Percentiles rank a stretch among this genome's conserved stretches.
These are phyloP conservation scores for Suillus americanus DNA, from an alignment of 768 basidiomycete genomes.

Conservation along the genomic window DNA sequence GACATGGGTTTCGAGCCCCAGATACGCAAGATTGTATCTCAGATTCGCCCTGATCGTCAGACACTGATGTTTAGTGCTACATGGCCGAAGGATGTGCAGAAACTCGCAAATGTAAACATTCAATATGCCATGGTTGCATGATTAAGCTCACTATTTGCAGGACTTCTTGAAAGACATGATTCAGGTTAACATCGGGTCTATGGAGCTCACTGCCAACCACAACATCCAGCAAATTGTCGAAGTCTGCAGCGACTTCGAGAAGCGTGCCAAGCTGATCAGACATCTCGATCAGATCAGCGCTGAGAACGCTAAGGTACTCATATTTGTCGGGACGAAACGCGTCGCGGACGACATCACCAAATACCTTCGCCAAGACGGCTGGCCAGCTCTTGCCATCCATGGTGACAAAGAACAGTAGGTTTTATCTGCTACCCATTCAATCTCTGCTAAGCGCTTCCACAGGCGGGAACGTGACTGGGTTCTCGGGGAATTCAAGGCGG, in stretches of 20 bases:
- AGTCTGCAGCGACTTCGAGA: constrained; percentile 96
- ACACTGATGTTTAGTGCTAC: constrained; percentile 99
- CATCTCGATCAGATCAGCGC: constrained; percentile 95
- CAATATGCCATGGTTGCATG: not conserved
- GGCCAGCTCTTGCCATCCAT: constrained; percentile 99
- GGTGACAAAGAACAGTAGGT: constrained; percentile 98
- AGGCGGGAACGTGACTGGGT: constrained; percentile 99
- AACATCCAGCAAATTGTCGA: constrained; percentile 96
- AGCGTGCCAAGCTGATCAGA: constrained; percentile 93
- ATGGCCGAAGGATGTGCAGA: constrained; percentile 99
- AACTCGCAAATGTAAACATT: constrained; percentile 76
- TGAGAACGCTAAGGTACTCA: constrained; percentile 98
- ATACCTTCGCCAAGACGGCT: constrained; percentile 95
- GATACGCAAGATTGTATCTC: constrained; percentile 95
- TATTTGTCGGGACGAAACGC: constrained; percentile 97
- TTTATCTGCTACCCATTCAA: not conserved
- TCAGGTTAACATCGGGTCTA: constrained; percentile 98
- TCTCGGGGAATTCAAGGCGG: constrained; percentile 95
- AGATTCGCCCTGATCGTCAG: constrained; percentile 97
- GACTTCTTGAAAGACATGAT: constrained; percentile 97
- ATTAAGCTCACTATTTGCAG: constrained; percentile 34
- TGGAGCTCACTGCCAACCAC: constrained; percentile 98
- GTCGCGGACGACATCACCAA: constrained; percentile 99
- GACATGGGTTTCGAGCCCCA: constrained; percentile 99
- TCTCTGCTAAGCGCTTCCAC: constrained; percentile 1